Percentiles rank a stretch among this genome's conserved stretches.
Conservation (phyloP, 1,139 yeast genomes). For the Kurtzmaniella natalensis region DNA sequence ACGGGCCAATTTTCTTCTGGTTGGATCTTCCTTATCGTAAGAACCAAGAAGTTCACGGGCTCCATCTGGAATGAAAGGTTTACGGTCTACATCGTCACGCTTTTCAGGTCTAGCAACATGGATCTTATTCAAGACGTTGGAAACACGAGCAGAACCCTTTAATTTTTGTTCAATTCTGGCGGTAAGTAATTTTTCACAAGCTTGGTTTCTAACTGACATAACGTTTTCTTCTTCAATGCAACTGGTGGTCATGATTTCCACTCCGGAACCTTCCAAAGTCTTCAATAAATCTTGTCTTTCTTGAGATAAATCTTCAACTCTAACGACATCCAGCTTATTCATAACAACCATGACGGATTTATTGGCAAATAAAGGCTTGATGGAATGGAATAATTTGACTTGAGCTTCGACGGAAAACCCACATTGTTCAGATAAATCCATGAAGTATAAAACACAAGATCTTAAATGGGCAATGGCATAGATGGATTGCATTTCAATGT, state of each 20-base stretch:
- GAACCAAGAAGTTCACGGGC: constrained; percentile 49
- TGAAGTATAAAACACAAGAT: constrained; percentile 91
- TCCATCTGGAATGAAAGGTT: constrained; percentile 78
- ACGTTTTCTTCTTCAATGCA: constrained; percentile 94
- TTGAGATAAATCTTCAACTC: constrained; percentile 74
- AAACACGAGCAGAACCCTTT: constrained; percentile 88
- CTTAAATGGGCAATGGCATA: constrained; percentile 98
- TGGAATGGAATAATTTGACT: constrained; percentile 92
- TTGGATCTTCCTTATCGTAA: constrained; percentile 77
- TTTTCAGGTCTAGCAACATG: constrained; percentile 89
- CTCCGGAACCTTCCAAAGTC: constrained; percentile 67
- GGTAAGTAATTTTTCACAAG: constrained; percentile 92
- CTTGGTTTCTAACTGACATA: constrained; percentile 93
- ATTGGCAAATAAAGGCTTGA: constrained; percentile 95
- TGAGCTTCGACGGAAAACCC: constrained; percentile 97
- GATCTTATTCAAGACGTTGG: constrained; percentile 86
- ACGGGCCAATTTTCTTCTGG: constrained; percentile 75
- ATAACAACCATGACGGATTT: constrained; percentile 93
- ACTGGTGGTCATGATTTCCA: constrained; percentile 88
- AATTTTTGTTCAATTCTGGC: constrained; percentile 96
- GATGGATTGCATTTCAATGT: constrained; percentile 98
- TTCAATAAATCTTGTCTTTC: constrained; percentile 72
- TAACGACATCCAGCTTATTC: constrained; percentile 89
- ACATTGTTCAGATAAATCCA: constrained; percentile 99
- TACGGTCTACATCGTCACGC: constrained; percentile 81